Base-by-base conservation (phyloP, 768 basidiomycete genomes). In the Daedaleopsis nitida region DNA sequence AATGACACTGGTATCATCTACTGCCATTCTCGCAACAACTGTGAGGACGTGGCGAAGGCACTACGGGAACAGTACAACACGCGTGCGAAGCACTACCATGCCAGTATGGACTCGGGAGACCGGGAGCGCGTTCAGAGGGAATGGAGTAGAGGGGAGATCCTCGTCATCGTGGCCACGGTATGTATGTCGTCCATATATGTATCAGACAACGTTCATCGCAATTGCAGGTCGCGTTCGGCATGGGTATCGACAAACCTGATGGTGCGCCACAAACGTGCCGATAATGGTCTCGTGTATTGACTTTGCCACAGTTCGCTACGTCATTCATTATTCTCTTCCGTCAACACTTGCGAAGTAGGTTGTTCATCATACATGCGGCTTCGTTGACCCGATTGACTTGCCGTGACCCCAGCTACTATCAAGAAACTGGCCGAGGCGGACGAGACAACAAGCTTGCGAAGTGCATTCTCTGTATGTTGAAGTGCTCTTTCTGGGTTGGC, bases 371-470 rank as follows among this genome's bases (percentile, higher is more conserved):
- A n/a, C 2, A 45, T 19, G 12, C n/a, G 27, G 9, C 44, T 51
- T 13, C 21, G 8, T 38, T 8, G n/a, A 10, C 52, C 3, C 1
- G 23, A 21, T 32, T 24, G 21, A 49, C 39, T 44, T 24, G 23
- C 48, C 14, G 50, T 58, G 52, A 11, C 34, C 47, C 32, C 55
- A 92, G 91, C 1, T 92, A 92, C 69, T 95, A 94, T 68, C 94
- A 98, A 77, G 97, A 99, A 76, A 98, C 96, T 0, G 97, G 97
- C 7, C 86, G 97, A 58, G 97, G 96, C 17, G 97, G 97, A 6
- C 85, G 97, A 60, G 97, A 99, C 69, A 94, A 93, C 5, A 73
- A 82, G 66, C 82, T 85, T 1, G 88, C 97, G 0, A 86, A 90
- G 53, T 99, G 97, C 74, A 74, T 97, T 13, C 83, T 98, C 12